These are phyloP conservation scores for Blastomyces percursus DNA, from an alignment of 2,329 filamentous ascomycete genomes.

Conservation along the genomic window DNA sequence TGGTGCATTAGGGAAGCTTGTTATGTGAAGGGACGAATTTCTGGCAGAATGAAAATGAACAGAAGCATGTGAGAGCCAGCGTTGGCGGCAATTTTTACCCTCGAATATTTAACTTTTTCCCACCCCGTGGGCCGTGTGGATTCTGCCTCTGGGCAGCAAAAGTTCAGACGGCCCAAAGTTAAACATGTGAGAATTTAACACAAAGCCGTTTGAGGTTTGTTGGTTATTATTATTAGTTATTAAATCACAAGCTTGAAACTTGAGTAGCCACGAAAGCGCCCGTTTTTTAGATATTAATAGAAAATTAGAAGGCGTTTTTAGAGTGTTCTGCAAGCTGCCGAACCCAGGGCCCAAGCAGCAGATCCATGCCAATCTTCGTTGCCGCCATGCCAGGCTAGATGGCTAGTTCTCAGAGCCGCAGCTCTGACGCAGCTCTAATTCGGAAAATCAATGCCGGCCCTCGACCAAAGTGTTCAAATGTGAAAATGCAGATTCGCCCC, in stretches of 20 bases:
- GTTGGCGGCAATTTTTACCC: not conserved
- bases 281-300: not conserved
- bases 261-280: not conserved
- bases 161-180: not conserved
- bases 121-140: not conserved
- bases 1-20: not conserved
- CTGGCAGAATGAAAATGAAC: not conserved
- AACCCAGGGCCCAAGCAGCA: not conserved
- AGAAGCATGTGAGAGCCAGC: slow-evolving; percentile 1
- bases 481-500: not conserved
- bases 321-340: not conserved
- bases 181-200: slow-evolving; percentile 1
- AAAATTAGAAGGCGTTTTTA: not conserved
- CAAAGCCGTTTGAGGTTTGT: not conserved
- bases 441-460: not conserved
- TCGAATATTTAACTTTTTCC: not conserved
- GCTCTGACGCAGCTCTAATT: not conserved
- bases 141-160: not conserved
- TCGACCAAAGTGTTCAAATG: no score
- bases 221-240: not conserved
- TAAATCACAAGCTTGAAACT: not conserved
- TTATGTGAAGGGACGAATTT: not conserved
- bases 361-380: not conserved
- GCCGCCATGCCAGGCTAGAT: not conserved
- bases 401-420: not conserved